Percentiles rank a stretch among this genome's conserved stretches.
These are phyloP conservation scores for Schwanniomyces sp. DNA, from an alignment of 805 yeast species.

Conservation along the genomic window DNA sequence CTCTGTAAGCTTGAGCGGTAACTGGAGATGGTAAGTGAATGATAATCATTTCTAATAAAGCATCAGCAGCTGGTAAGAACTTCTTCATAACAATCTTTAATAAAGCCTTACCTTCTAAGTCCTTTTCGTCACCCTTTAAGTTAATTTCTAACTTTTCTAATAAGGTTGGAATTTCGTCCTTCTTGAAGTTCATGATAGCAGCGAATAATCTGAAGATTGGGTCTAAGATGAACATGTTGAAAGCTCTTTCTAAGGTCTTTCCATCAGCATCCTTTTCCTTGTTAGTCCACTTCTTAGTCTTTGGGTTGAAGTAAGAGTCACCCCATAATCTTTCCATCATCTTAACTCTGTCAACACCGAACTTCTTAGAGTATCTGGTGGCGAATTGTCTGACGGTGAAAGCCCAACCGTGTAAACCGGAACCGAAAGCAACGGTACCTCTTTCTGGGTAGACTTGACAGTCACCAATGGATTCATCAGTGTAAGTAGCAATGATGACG, in stretches of 20 bases:
- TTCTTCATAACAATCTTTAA: conserved; percentile 98
- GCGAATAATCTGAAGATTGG: conserved; percentile 97
- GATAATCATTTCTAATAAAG: conserved; percentile 97
- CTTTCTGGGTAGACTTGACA: conserved; percentile 97
- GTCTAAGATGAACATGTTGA: conserved; percentile 98
- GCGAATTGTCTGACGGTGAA: conserved; percentile 99
- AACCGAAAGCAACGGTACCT: conserved; percentile 99
- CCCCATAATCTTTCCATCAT: conserved; percentile 99
- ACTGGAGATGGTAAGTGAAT: conserved; percentile 99
- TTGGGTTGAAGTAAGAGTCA: conserved; percentile 99
- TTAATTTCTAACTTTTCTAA: conserved; percentile 90
- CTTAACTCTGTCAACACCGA: conserved; percentile 97
- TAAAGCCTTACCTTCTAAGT: conserved; percentile 97
- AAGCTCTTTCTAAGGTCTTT: conserved; percentile 95
- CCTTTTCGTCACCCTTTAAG: conserved; percentile 97
- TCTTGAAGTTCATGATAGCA: conserved; percentile 98
- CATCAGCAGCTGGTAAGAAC: conserved; percentile 99
- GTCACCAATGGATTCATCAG: conserved; percentile 89
- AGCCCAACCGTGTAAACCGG: conserved; percentile 99
- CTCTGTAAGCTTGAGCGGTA: conserved; percentile 99
- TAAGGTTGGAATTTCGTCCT: conserved; percentile 90
- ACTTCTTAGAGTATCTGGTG: conserved; percentile 96
- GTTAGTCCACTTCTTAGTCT: conserved; percentile 99
- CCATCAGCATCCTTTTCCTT: conserved; percentile 95
- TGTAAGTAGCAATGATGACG: conserved; percentile 95